Percentiles rank a stretch among this genome's conserved stretches.
Evolutionary conservation across 208 protist genomes (phyloP).

Genomic region (Wallacemonas sp.): DNA sequence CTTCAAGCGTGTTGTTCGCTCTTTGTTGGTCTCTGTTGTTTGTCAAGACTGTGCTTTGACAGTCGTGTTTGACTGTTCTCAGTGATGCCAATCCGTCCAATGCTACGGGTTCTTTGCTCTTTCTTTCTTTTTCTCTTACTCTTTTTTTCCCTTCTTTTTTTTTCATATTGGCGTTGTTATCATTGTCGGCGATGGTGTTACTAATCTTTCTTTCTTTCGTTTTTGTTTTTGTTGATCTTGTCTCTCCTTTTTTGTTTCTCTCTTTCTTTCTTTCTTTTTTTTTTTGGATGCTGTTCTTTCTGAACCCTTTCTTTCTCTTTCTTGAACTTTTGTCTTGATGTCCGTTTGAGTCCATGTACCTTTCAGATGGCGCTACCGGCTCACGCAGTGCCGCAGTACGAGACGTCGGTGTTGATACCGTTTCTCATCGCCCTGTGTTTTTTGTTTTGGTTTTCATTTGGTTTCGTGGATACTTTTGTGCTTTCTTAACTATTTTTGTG

Average conservation of each 20-base stretch:
- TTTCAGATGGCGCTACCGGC: too few species aligned
- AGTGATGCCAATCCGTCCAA: neutral
- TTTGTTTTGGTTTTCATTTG: too few species aligned
- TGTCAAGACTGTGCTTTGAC: too few species aligned
- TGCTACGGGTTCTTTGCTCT: neutral
- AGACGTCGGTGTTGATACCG: too few species aligned
- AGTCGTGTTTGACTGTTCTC: too few species aligned
- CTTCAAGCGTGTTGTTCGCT: neutral
- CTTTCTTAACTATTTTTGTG: too few species aligned
- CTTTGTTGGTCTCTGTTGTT: neutral
- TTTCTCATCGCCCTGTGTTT: too few species aligned
- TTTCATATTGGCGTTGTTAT: neutral
- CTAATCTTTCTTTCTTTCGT: slow-evolving; percentile 5
- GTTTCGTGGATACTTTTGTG: too few species aligned
- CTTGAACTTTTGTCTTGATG: slow-evolving; percentile 4
- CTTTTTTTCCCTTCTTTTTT: neutral
- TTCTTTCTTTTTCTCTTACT: neutral
- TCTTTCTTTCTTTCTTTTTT: slow-evolving; percentile 11
- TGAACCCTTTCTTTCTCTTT: slow-evolving; percentile 19
- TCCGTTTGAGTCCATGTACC: neutral
- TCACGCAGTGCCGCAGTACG: too few species aligned
- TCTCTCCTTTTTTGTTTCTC: neutral
- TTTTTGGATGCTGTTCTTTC: neutral
- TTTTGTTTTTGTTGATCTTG: neutral
- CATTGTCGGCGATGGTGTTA: too few species aligned